Percentiles rank a stretch among this genome's conserved stretches.
phyloP scores from a whole-genome alignment of 257 asterid species.

The Plantago elongata region DNA sequence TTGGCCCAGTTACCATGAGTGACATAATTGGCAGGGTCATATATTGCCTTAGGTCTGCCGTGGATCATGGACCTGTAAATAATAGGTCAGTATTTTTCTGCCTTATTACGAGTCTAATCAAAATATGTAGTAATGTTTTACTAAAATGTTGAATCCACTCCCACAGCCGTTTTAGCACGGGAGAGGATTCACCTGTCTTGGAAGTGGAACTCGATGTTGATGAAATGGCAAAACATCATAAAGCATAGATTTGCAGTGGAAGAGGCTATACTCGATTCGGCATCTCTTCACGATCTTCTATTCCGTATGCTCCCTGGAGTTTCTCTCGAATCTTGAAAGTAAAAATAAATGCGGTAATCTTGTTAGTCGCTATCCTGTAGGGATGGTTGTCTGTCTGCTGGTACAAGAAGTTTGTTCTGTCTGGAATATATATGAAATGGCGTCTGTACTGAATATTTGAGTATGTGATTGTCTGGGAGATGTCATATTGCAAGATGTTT shows the following conservation, averaged over 20 bases:
- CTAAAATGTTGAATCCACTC: constrained; percentile 5
- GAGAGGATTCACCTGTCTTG: constrained; percentile 53
- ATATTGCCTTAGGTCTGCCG: constrained; percentile 68
- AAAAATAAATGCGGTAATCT: constrained; percentile 4
- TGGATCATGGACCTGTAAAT: constrained; percentile 74
- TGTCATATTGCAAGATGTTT: constrained; percentile 6
- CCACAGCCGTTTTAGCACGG: constrained; percentile 44
- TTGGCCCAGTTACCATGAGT: constrained; percentile 75
- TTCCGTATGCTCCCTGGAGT: neutral
- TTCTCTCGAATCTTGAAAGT: constrained; percentile 1
- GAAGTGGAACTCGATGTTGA: constrained; percentile 83
- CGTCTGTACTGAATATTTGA: neutral
- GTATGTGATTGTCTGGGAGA: neutral
- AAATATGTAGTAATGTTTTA: constrained; percentile 5
- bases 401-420: neutral
- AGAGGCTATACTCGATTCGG: constrained; percentile 8
- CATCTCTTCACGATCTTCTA: neutral
- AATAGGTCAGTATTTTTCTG: constrained; percentile 50
- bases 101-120: neutral
- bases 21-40: constrained; percentile 72
- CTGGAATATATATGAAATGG: neutral
- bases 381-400: neutral
- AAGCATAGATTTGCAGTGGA: constrained; percentile 30
- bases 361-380: neutral
- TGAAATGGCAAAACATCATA: constrained; percentile 68